Evolutionary conservation across 2,329 filamentous ascomycete species (phyloP).

Genomic region (Talaromyces sp.): DNA sequence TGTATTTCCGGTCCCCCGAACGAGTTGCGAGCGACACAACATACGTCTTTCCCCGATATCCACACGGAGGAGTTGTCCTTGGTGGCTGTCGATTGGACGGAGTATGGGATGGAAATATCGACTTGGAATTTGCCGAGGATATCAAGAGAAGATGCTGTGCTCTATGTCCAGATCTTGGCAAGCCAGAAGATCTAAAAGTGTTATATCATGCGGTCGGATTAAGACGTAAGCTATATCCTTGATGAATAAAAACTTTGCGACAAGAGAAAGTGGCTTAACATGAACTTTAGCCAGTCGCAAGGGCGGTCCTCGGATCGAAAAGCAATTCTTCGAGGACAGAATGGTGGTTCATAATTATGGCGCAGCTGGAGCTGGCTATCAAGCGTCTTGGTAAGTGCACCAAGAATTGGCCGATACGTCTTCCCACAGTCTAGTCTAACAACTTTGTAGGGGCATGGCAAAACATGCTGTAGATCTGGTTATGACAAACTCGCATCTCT

Average conservation of each 20-base stretch:
- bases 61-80: constrained; percentile 2
- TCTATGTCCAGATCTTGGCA: constrained; percentile 33
- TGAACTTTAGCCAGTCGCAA: background rate
- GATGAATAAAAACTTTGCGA: background rate
- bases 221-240: background rate
- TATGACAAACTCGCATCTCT: background rate
- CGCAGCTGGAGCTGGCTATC: constrained; percentile 12
- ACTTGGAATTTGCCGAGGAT: constrained; percentile 21
- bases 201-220: constrained; percentile 6
- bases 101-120: constrained; percentile 34
- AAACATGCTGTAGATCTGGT: constrained; percentile 4
- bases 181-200: constrained; percentile 9
- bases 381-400: constrained; percentile 12
- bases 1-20: constrained; percentile 6
- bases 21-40: constrained; percentile 2
- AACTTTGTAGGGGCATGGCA: constrained; percentile 6
- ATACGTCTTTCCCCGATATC: constrained; percentile 4
- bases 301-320: constrained; percentile 4
- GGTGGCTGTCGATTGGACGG: constrained; percentile 1
- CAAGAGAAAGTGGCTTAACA: background rate
- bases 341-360: constrained; percentile 32
- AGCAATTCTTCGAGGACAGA: background rate
- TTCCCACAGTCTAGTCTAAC: background rate
- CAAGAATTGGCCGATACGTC: background rate
- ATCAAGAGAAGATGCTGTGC: constrained; percentile 37